phyloP scores from a whole-genome alignment of 176 grass and related monocot species.

The Microstegium vimineum region DNA sequence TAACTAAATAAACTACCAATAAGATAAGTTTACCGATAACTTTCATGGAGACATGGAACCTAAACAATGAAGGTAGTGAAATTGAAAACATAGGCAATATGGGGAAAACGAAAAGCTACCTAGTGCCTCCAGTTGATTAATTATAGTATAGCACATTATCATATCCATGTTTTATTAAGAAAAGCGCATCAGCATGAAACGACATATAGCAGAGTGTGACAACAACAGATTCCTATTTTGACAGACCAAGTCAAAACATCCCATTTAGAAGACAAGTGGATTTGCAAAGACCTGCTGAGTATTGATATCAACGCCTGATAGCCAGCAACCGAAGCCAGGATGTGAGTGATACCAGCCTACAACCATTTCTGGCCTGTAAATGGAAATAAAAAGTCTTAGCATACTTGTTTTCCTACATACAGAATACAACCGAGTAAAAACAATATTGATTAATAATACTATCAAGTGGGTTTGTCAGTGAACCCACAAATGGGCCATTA shows the following conservation, averaged over 20 bases:
- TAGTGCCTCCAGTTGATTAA: background rate
- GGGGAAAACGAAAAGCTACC: background rate
- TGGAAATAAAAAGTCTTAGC: background rate
- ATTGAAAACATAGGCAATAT: background rate
- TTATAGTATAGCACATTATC: background rate
- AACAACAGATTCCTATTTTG: background rate
- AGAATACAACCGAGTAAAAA: background rate
- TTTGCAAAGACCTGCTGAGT: slow-evolving; percentile 72
- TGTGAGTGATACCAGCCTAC: slow-evolving; percentile 99
- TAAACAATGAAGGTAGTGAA: background rate
- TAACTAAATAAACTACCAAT: background rate
- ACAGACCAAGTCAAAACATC: background rate
- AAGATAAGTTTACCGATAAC: background rate
- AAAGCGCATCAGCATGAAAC: background rate
- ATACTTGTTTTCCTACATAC: slow-evolving; percentile 3
- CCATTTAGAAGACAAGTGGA: background rate
- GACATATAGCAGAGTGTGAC: background rate
- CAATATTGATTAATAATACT: background rate
- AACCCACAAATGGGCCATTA: background rate
- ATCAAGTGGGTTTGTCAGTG: background rate
- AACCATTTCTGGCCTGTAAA: slow-evolving; percentile 94
- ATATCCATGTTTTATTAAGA: background rate
- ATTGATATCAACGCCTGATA: slow-evolving; percentile 97
- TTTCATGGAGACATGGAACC: background rate
- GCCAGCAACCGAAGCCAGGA: slow-evolving; percentile 95